Evolutionary conservation across 495 filamentous ascomycete genomes (phyloP).

Genomic region (Hypomontagnella submonticulosa): DNA sequence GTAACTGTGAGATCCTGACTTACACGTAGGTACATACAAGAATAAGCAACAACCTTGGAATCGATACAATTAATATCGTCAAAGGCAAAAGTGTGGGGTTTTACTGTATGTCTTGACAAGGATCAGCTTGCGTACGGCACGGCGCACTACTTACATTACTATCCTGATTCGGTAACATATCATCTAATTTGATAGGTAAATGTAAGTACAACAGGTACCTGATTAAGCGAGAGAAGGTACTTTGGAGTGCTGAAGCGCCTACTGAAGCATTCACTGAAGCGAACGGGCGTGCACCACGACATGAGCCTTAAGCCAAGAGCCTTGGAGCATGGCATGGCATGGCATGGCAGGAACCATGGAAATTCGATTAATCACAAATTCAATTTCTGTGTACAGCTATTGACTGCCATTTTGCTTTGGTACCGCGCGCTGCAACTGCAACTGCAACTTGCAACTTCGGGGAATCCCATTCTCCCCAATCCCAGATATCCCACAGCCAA

Average conservation of each 20-base stretch:
- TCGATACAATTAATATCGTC: background rate
- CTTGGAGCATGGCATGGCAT: background rate
- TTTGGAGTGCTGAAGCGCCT: constrained; percentile 1
- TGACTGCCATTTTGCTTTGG: no score
- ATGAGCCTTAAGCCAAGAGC: constrained; percentile 3
- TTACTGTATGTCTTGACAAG: constrained; percentile 14
- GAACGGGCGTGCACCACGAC: constrained; percentile 17
- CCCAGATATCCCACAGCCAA: background rate
- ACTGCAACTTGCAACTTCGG: no score
- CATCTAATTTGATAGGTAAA: background rate
- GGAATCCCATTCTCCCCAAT: constrained; percentile 32
- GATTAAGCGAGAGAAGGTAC: no score
- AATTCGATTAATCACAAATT: constrained; percentile 29
- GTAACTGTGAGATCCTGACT: background rate
- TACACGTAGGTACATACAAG: background rate
- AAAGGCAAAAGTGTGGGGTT: constrained; percentile 27
- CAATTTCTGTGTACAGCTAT: background rate
- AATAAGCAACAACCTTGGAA: background rate
- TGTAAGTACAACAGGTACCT: background rate
- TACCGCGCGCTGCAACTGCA: no score
- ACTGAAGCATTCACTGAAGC: constrained; percentile 5
- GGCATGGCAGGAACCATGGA: constrained; percentile 15
- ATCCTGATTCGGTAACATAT: constrained; percentile 25
- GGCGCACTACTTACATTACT: constrained; percentile 13
- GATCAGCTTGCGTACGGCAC: constrained; percentile 2